These are phyloP conservation scores for Trichoderma sp. DNA, from an alignment of 2,329 filamentous ascomycete genomes.

Conservation along the genomic window DNA sequence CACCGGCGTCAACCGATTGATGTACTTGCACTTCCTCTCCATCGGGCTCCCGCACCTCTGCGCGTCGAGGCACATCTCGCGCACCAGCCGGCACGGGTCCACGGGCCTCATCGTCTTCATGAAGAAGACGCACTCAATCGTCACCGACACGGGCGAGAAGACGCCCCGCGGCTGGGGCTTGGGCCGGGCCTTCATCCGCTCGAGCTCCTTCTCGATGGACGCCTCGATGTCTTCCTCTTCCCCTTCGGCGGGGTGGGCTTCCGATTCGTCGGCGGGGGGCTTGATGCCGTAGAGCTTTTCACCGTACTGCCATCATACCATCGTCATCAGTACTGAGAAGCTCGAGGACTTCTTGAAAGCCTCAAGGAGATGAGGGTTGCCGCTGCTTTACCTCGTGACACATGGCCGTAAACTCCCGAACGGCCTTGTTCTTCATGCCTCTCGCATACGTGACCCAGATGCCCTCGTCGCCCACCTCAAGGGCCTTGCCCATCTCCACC, in stretches of 20 bases:
- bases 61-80: constrained; percentile 59
- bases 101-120: constrained; percentile 59
- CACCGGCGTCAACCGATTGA: constrained; percentile 61
- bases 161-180: constrained; percentile 48
- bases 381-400: constrained; percentile 58
- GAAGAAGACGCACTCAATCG: constrained; percentile 66
- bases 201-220: constrained; percentile 72
- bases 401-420: constrained; percentile 65
- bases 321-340: too few relatives aligned
- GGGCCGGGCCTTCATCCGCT: constrained; percentile 54
- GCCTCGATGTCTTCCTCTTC: constrained; percentile 43
- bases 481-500: constrained; percentile 46
- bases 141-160: constrained; percentile 57
- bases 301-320: constrained; percentile 57
- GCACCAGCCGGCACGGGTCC: constrained; percentile 57
- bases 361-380: background rate
- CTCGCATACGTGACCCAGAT: constrained; percentile 79
- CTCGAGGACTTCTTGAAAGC: too few relatives aligned
- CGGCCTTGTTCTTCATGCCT: constrained; percentile 69
- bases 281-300: constrained; percentile 61
- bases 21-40: constrained; percentile 55
- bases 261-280: constrained; percentile 37
- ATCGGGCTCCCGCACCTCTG: constrained; percentile 45
- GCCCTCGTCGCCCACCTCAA: constrained; percentile 71
- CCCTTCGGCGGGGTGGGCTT: constrained; percentile 24